Evolutionary conservation across 352 stramenopile species (phyloP).

Genomic region (Phytopythium cucurbitacearum): DNA sequence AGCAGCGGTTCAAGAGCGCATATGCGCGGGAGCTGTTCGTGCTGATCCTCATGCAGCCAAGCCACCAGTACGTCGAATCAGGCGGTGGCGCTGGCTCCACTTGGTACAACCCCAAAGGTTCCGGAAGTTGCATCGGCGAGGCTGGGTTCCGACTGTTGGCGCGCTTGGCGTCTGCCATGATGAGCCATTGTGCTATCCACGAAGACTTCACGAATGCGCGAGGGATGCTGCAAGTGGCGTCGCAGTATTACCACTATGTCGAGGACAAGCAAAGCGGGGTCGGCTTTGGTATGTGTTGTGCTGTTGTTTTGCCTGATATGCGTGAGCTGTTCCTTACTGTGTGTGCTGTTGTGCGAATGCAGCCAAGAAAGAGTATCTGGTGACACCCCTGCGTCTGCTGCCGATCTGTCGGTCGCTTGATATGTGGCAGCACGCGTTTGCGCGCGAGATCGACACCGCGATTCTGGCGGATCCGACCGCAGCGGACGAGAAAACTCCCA

Average conservation of each 20-base stretch:
- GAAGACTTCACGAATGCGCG: conserved; percentile 81
- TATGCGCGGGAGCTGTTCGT: conserved; percentile 80
- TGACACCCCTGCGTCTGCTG: conserved; percentile 47
- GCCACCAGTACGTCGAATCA: conserved; percentile 63
- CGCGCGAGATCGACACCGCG: conserved; percentile 60
- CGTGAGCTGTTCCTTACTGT: not conserved
- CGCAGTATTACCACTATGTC: conserved; percentile 77
- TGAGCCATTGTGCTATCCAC: conserved; percentile 71
- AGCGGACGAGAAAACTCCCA: conserved; percentile 21
- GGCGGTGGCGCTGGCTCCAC: conserved; percentile 24
- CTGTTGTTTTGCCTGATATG: not conserved
- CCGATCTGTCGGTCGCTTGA: conserved; percentile 76
- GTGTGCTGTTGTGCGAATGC: conserved; percentile 3
- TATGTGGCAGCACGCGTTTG: conserved; percentile 85
- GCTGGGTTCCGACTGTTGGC: conserved; percentile 60
- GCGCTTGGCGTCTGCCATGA: conserved; percentile 47
- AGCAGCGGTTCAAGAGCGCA: conserved; percentile 56
- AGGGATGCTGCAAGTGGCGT: conserved; percentile 72
- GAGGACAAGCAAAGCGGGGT: conserved; percentile 72
- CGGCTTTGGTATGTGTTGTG: conserved; percentile 50
- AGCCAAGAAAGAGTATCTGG: conserved; percentile 83
- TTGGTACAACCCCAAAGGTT: conserved; percentile 81
- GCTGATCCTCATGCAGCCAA: conserved; percentile 84
- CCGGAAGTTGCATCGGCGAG: conserved; percentile 73
- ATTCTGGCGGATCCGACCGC: conserved; percentile 31